Evolutionary conservation across 192 early-diverging fungal species (phyloP).

Genomic region (Gamsiella multidivaricata): DNA sequence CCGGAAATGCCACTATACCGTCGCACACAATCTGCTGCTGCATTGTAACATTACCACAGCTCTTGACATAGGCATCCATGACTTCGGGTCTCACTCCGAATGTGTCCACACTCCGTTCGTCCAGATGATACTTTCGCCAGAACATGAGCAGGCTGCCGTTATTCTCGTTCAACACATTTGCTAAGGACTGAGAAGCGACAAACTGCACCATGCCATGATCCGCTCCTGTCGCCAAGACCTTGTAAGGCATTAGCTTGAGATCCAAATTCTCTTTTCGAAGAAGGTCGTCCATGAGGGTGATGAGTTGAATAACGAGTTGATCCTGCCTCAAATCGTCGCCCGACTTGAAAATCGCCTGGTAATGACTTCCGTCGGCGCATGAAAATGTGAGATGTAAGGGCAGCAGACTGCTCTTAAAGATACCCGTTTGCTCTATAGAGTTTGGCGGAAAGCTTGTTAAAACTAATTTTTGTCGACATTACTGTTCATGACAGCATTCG

Average conservation of each 20-base stretch:
- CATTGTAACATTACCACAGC: no score
- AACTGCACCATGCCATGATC: constrained; percentile 98
- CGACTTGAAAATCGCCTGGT: constrained; percentile 96
- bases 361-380: constrained; percentile 86
- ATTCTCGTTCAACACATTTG: constrained; percentile 88
- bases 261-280: constrained; percentile 97
- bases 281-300: constrained; percentile 96
- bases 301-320: constrained; percentile 97
- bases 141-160: constrained; percentile 85
- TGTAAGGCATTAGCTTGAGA: constrained; percentile 91
- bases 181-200: constrained; percentile 89
- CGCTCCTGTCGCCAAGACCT: constrained; percentile 93
- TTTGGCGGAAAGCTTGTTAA: no score
- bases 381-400: constrained; percentile 90
- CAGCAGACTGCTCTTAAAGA: constrained; percentile 93
- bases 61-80: constrained; percentile 96
- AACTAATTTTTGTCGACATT: no score
- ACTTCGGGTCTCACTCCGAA: constrained; percentile 78
- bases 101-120: constrained; percentile 64
- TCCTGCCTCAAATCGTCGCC: constrained; percentile 99
- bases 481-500: no score
- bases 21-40: no score
- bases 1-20: no score
- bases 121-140: constrained; percentile 79
- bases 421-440: constrained; percentile 80